phyloP scores from a whole-genome alignment of 202 grass and related monocot genomes.

The Eragrostis tef region DNA sequence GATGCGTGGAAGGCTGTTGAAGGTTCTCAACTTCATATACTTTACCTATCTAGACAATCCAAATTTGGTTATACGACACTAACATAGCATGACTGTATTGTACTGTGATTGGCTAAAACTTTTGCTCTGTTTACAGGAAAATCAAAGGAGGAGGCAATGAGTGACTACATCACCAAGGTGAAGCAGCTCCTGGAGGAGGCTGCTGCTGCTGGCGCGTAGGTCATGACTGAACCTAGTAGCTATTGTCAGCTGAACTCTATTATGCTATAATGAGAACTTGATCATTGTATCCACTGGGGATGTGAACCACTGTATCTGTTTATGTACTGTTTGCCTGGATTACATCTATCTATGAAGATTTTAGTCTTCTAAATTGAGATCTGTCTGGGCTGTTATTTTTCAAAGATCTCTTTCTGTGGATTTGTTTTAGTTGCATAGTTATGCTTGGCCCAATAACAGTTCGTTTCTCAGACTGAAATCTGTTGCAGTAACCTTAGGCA shows the following conservation, averaged over 20 bases:
- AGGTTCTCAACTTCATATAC: constrained; percentile 56
- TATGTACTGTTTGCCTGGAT: constrained; percentile 29
- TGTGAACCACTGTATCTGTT: constrained; percentile 48
- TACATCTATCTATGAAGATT: constrained; percentile 30
- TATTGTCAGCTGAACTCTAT: constrained; percentile 26
- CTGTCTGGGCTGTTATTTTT: not conserved
- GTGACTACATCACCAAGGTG: constrained; percentile 91
- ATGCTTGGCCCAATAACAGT: not conserved
- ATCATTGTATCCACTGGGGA: constrained; percentile 34
- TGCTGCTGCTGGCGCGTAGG: constrained; percentile 42
- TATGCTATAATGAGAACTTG: constrained; percentile 28
- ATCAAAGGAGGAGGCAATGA: constrained; percentile 69
- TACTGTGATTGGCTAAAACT: constrained; percentile 19
- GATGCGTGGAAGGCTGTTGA: constrained; percentile 75
- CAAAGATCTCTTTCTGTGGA: not conserved
- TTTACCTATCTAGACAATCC: constrained; percentile 5
- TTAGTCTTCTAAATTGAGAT: constrained; percentile 22
- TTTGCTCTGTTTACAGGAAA: constrained; percentile 46
- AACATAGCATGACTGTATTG: not conserved
- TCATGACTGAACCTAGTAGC: constrained; percentile 30
- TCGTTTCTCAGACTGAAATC: not conserved
- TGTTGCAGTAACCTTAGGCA: too few species aligned
- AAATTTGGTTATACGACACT: constrained; percentile 7
- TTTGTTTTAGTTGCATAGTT: not conserved
- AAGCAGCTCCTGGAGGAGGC: constrained; percentile 74